Percentiles rank a stretch among this genome's conserved stretches.
phyloP scores from a whole-genome alignment of 1,284 basidiomycete genomes.

The Exobasidium cylindrosporum region DNA sequence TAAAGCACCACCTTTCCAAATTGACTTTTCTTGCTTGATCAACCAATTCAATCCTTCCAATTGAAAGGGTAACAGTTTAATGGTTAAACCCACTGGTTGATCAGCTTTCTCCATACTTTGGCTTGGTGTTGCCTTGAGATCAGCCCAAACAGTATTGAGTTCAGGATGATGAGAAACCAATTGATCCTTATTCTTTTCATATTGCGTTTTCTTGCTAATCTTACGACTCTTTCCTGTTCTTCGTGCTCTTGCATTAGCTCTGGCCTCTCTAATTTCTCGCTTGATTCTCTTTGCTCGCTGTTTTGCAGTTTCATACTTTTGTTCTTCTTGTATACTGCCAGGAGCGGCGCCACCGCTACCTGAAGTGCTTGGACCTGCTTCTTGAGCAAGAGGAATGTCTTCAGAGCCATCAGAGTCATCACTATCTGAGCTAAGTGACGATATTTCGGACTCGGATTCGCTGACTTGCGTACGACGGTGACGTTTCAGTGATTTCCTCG shows the following conservation, averaged over 20 bases:
- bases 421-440: background rate
- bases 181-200: constrained; percentile 22
- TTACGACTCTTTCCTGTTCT: constrained; percentile 9
- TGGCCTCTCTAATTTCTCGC: constrained; percentile 19
- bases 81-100: constrained; percentile 71
- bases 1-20: constrained; percentile 78
- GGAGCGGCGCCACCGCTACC: background rate
- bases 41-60: constrained; percentile 94
- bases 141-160: constrained; percentile 80
- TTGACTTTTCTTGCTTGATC: constrained; percentile 81
- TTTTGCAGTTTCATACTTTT: constrained; percentile 42
- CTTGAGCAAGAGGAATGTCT: constrained; percentile 4
- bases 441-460: background rate
- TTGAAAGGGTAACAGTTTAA: constrained; percentile 68
- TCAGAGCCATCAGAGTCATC: background rate
- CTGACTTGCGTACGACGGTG: background rate
- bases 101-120: constrained; percentile 37
- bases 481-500: constrained; percentile 1
- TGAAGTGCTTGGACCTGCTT: constrained; percentile 2
- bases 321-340: constrained; percentile 22
- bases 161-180: constrained; percentile 61
- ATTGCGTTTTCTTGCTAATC: constrained; percentile 17
- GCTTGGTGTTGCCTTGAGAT: constrained; percentile 69
- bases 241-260: constrained; percentile 4
- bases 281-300: constrained; percentile 33